A percentile compares a stretch with the other conserved stretches of the same genome.
Conservation (phyloP, 441 rosid genomes). For the Lepidium campestre region DNA sequence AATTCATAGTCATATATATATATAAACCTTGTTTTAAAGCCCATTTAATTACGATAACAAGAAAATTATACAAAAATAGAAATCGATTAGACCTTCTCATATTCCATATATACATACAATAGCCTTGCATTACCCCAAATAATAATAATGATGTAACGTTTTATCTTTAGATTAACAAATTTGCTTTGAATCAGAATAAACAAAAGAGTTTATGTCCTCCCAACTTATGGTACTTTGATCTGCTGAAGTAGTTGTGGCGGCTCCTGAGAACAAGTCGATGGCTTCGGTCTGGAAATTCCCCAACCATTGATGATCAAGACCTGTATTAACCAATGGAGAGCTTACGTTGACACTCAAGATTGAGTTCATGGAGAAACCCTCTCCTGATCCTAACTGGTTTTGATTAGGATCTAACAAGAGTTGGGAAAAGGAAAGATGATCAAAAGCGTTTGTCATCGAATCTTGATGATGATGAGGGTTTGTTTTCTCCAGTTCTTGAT, state of each 20-base stretch:
- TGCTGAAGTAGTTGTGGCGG: conserved; percentile 8
- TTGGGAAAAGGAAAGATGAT: conserved; percentile 6
- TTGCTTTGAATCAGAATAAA: conserved; percentile 12
- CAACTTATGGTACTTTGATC: conserved; percentile 18
- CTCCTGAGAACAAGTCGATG: conserved; percentile 5
- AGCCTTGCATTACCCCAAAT: neutral
- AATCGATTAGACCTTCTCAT: neutral
- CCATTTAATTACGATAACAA: neutral
- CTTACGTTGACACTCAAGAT: neutral
- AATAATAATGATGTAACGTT: neutral
- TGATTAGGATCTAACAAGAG: conserved; percentile 9
- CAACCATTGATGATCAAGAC: conserved; percentile 1
- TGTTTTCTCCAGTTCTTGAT: neutral
- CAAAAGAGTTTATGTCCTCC: conserved; percentile 15
- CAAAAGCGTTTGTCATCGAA: neutral
- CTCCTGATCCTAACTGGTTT: neutral
- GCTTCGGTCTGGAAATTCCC: neutral
- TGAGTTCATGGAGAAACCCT: neutral
- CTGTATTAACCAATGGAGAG: neutral
- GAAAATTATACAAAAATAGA: neutral
- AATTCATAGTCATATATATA: neutral
- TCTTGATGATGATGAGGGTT: neutral
- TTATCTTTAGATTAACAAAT: conserved; percentile 5
- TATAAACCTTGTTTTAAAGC: neutral
- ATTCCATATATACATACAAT: neutral